Evolutionary conservation across 257 asterid genomes (phyloP).

Genomic region (Solanum appendiculatum): DNA sequence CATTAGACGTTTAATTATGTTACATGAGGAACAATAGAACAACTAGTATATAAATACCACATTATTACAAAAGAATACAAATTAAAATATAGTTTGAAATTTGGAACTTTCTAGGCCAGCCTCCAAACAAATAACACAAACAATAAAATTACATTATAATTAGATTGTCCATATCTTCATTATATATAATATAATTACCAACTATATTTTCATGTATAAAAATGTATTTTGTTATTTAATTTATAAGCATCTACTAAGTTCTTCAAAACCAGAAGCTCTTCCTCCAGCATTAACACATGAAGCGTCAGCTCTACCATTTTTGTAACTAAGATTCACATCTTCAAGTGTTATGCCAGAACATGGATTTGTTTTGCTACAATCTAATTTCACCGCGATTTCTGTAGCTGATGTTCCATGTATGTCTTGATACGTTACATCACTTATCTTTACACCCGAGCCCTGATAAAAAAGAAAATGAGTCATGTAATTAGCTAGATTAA

Average conservation of each 20-base stretch:
- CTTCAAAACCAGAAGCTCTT: not conserved
- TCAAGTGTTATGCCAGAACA: conserved; percentile 1
- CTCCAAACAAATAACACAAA: too few species aligned
- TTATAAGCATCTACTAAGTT: not conserved
- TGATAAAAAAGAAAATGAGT: not conserved
- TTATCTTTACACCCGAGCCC: not conserved
- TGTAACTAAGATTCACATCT: not conserved
- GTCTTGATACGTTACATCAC: not conserved
- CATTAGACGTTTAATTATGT: too few species aligned
- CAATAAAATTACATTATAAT: not conserved
- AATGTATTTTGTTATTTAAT: not conserved
- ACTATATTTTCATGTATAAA: not conserved
- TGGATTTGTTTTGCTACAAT: not conserved
- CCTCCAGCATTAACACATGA: conserved; percentile 5
- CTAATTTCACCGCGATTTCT: not conserved
- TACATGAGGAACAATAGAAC: not conserved
- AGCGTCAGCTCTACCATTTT: not conserved
- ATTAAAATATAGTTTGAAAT: too few species aligned
- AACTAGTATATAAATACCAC: not conserved
- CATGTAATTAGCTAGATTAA: not conserved
- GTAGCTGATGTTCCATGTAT: conserved; percentile 10
- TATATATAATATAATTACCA: not conserved
- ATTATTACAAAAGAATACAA: not conserved
- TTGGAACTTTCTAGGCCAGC: too few species aligned
- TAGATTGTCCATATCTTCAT: too few species aligned